A percentile compares a stretch with the other conserved stretches of the same genome.
These are phyloP conservation scores for Aspergillus pseudotamarii DNA, from an alignment of 2,329 filamentous ascomycete species.

Conservation along the genomic window DNA sequence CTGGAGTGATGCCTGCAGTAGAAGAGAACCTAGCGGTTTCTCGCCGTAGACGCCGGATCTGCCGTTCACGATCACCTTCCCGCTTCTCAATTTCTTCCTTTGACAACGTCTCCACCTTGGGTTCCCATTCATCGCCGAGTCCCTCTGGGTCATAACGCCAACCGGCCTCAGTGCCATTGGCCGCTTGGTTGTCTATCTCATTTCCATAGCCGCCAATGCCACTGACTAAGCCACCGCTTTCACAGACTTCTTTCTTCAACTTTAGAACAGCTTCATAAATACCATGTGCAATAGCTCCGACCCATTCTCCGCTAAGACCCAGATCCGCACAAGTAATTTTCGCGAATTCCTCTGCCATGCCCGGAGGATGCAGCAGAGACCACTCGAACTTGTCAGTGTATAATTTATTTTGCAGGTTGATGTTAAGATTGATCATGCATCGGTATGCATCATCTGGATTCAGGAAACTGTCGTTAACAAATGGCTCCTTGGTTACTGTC, in stretches of 20 bases:
- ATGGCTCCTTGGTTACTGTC: slow-evolving; percentile 36
- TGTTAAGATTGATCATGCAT: slow-evolving; percentile 86
- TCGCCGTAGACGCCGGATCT: slow-evolving; percentile 80
- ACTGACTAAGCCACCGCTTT: slow-evolving; percentile 82
- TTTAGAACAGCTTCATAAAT: slow-evolving; percentile 94
- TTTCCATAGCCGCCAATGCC: slow-evolving; percentile 67
- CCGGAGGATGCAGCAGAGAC: slow-evolving; percentile 89
- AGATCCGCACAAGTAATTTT: slow-evolving; percentile 91
- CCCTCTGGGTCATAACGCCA: slow-evolving; percentile 96
- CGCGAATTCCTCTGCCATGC: slow-evolving; percentile 89
- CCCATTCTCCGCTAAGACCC: slow-evolving; percentile 87
- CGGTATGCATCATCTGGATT: slow-evolving; percentile 95
- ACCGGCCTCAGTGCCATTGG: slow-evolving; percentile 78
- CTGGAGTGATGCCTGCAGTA: slow-evolving; percentile 76
- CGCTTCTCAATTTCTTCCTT: slow-evolving; percentile 98
- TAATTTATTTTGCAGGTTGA: slow-evolving; percentile 86
- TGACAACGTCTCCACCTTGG: slow-evolving; percentile 76
- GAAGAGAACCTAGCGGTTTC: slow-evolving; percentile 93
- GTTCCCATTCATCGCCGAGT: slow-evolving; percentile 81
- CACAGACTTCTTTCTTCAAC: slow-evolving; percentile 94
- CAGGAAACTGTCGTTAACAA: slow-evolving; percentile 69
- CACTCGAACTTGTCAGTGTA: slow-evolving; percentile 98
- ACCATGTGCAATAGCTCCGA: slow-evolving; percentile 89
- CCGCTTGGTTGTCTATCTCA: slow-evolving; percentile 87
- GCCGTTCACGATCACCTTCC: slow-evolving; percentile 89